A percentile compares a stretch with the other conserved stretches of the same genome.
Conservation (phyloP, 169 alveolate species). For the Toxoplasma gondii region DNA sequence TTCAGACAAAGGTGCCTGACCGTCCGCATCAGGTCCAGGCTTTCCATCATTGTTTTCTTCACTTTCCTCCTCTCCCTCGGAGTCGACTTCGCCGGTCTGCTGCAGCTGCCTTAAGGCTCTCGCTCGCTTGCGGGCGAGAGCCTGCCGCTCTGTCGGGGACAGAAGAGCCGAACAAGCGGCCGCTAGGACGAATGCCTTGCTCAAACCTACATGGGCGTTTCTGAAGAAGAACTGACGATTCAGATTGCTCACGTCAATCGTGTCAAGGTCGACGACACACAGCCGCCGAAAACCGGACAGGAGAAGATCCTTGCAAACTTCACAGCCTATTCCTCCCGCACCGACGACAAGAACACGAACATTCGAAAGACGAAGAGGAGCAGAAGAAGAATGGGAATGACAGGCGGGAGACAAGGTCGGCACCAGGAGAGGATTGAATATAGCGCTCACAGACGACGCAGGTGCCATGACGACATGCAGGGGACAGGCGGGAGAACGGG, state of each 20-base stretch:
- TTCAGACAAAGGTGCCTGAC: background rate
- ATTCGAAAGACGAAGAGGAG: background rate
- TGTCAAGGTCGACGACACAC: slow-evolving; percentile 95
- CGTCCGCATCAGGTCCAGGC: background rate
- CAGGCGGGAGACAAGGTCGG: background rate
- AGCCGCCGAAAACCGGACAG: slow-evolving; percentile 92
- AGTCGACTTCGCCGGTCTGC: background rate
- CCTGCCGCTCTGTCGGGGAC: background rate
- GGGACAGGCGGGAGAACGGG: background rate
- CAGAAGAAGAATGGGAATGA: background rate
- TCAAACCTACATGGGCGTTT: slow-evolving; percentile 45
- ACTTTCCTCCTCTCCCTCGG: background rate
- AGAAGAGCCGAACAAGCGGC: slow-evolving; percentile 22
- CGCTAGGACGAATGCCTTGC: slow-evolving; percentile 54
- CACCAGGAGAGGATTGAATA: background rate
- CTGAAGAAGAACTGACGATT: slow-evolving; percentile 96
- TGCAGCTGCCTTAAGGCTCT: background rate
- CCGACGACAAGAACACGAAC: slow-evolving; percentile 87
- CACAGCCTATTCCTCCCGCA: slow-evolving; percentile 99
- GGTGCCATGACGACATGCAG: background rate
- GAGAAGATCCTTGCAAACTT: slow-evolving; percentile 91
- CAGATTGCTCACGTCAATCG: slow-evolving; percentile 95
- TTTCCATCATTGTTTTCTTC: background rate
- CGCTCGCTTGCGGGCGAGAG: slow-evolving; percentile 10
- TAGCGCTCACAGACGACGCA: background rate